Base-by-base conservation (phyloP, 1,139 yeast species). In the Yamadazyma taylorii region DNA sequence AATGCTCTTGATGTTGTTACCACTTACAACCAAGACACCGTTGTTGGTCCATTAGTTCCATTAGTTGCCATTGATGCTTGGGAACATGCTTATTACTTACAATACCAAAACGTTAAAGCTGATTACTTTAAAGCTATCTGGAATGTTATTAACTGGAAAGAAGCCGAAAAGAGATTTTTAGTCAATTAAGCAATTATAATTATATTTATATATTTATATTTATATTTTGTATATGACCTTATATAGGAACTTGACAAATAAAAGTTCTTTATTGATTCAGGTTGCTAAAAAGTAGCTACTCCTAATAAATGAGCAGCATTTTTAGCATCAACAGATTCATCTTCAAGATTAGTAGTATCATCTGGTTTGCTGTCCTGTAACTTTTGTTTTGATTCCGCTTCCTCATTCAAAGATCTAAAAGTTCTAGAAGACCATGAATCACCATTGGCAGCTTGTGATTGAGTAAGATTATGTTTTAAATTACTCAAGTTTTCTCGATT, bases 221-320 rank as follows among this genome's bases (percentile, higher is more conserved):
- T 24, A 9, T 8, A 24, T 31, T 23, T 15, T n/a, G n/a, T n/a
- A n/a, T n/a, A n/a, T n/a, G n/a, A n/a, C n/a, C n/a, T n/a, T n/a
- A n/a, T n/a, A n/a, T n/a, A n/a, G n/a, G n/a, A n/a, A n/a, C n/a
- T n/a, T n/a, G n/a, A n/a, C n/a, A n/a, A n/a, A n/a, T n/a, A n/a
- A n/a, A n/a, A n/a, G n/a, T n/a, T n/a, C n/a, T n/a, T n/a, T n/a
- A n/a, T n/a, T n/a, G n/a, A n/a, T 17, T 13, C 17, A 8, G 10
- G 27, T 12, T 22, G 8, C 45, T 60, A 82, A 52, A 86, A 87
- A 1, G 87, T 81, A 2, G 92, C 81, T 2, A 81, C 81, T 1
- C 95, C 95, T 30, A 89, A 66, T 30, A 89, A 54, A 34, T 78
- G 69, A 1, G 96, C 97, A 1, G 96, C 97, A 53, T 80, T 81